Evolutionary conservation across 176 grass and related monocot genomes (phyloP).

Genomic region (Carex cristatella): DNA sequence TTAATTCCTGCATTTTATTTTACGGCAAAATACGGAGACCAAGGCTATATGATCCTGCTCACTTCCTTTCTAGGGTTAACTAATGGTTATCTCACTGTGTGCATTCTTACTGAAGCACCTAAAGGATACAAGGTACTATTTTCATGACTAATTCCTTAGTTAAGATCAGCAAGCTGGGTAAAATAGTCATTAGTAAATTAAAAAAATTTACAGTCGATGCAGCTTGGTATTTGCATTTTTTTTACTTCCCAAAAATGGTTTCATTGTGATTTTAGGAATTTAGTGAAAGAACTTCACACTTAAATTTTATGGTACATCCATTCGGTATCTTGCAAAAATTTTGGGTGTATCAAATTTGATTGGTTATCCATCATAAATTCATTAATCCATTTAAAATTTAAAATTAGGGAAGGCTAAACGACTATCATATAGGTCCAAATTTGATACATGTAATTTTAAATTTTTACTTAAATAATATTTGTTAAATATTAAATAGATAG

Average conservation of each 20-base stretch:
- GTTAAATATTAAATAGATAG: too few relatives aligned
- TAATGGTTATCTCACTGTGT: conserved; percentile 66
- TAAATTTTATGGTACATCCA: too few relatives aligned
- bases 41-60: conserved; percentile 71
- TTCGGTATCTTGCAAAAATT: too few relatives aligned
- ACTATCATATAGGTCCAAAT: too few relatives aligned
- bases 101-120: conserved; percentile 49
- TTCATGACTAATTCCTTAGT: neutral
- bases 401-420: too few relatives aligned
- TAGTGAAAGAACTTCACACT: neutral
- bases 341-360: too few relatives aligned
- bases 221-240: neutral
- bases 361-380: too few relatives aligned
- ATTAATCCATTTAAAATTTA: too few relatives aligned
- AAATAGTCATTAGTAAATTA: neutral
- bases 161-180: neutral
- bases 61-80: conserved; percentile 54
- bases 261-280: neutral
- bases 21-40: conserved; percentile 55
- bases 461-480: too few relatives aligned
- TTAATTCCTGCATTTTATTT: conserved; percentile 71
- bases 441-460: too few relatives aligned
- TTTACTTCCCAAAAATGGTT: neutral
- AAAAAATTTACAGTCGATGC: neutral
- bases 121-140: conserved; percentile 55